phyloP scores from a whole-genome alignment of 345 rosid genomes.

The Syzygium oleosum region DNA sequence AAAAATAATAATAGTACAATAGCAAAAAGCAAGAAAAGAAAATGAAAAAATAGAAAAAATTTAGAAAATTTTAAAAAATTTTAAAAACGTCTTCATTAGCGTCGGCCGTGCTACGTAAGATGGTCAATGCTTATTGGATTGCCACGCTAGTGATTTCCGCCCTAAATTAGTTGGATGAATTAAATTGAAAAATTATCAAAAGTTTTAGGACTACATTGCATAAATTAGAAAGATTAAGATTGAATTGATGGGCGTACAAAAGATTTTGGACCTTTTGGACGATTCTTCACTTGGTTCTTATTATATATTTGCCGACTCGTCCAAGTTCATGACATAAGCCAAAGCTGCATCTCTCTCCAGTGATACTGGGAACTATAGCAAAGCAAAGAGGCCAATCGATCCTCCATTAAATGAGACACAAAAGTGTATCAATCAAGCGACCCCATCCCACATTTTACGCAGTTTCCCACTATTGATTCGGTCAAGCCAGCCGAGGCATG shows the following conservation, averaged over 20 bases:
- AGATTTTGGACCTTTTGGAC: neutral
- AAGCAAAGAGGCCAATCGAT: too few species aligned
- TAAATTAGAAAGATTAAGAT: neutral
- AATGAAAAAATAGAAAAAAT: neutral
- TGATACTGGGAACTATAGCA: neutral
- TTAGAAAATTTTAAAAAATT: neutral
- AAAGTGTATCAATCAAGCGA: too few species aligned
- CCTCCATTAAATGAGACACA: too few species aligned
- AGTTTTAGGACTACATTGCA: neutral
- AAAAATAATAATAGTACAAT: neutral
- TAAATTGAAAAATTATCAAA: neutral
- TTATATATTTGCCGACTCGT: too few species aligned
- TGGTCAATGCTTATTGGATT: accelerated
- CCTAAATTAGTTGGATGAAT: neutral
- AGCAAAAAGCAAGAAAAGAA: neutral
- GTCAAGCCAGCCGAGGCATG: neutral
- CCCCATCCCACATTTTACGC: too few species aligned
- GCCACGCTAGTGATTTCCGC: accelerated
- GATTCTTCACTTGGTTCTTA: too few species aligned
- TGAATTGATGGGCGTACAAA: accelerated
- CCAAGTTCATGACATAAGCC: neutral
- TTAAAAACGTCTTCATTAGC: neutral
- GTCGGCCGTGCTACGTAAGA: accelerated
- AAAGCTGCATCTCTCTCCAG: neutral
- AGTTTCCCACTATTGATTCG: neutral